Evolutionary conservation across 108 stramenopile species (phyloP), one percentile per base, ranked within the genome.

Genomic region (Mediolabrus comicus): DNA sequence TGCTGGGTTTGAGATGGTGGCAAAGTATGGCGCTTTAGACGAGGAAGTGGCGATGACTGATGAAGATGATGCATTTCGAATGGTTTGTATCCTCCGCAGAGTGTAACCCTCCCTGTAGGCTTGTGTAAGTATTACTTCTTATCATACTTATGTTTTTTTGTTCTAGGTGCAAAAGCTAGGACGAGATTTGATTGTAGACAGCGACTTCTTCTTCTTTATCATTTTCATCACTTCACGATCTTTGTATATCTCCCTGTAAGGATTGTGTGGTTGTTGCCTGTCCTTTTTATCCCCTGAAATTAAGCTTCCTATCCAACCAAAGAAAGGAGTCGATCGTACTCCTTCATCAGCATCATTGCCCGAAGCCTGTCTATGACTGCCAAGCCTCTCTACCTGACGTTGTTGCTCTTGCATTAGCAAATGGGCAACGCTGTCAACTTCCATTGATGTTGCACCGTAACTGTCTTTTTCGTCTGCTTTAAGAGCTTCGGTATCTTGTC

Each of bases 31-130:
- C 13, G 87, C 90, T 16, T 64, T 94, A 53, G 74, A 56, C 27
- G 77, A 79, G 22, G 87, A 83, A 36, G 86, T 94, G n/a, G 75
- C 77, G 39, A 84, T 91, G 27, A 80, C 89, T 55, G 74, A 85
- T 52, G 88, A 86, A 28, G 84, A 88, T 11, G 80, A 85, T 49
- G 90, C 92, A 22, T 94, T 85, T 69, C 87, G 92, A 54, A 76
- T 94, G 34, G 90, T 94, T 4, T 90, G 86, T 52, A 83, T 94
- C 9, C 67, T 94, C 22, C 46, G 46, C n/a, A n/a, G n/a, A n/a
- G n/a, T n/a, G n/a, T n/a, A n/a, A n/a, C n/a, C n/a, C n/a, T n/a
- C n/a, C n/a, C n/a, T n/a, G n/a, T n/a, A n/a, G n/a, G n/a, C n/a
- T n/a, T n/a, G n/a, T n/a, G n/a, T n/a, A n/a, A n/a, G n/a, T n/a